Conservation (phyloP, 352 stramenopile species). For the Phytophthora colocasiae region DNA sequence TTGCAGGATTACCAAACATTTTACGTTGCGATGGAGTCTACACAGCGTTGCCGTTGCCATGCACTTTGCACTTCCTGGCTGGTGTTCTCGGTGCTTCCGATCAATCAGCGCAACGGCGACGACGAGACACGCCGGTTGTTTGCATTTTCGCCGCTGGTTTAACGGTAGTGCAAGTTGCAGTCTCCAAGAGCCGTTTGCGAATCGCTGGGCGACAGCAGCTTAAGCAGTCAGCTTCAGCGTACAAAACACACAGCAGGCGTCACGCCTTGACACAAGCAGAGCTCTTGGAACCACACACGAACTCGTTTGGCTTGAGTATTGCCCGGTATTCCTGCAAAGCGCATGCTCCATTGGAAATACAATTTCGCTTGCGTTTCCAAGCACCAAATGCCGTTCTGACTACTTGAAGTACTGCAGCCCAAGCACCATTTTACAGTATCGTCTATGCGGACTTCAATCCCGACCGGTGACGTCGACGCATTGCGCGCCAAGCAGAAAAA, state of each 20-base stretch:
- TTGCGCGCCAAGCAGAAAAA: constrained; percentile 36
- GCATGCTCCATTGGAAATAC: constrained; percentile 14
- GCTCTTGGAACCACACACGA: not conserved
- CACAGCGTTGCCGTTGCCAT: constrained; percentile 1
- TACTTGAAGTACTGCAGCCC: constrained; percentile 18
- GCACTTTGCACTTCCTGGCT: not conserved
- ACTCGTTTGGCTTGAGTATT: constrained; percentile 1
- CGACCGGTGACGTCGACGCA: constrained; percentile 20
- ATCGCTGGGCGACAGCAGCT: constrained; percentile 5
- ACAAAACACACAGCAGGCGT: not conserved
- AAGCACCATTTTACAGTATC: constrained; percentile 26
- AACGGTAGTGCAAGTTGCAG: constrained; percentile 24
- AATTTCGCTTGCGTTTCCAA: constrained; percentile 21
- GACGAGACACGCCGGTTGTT: constrained; percentile 21
- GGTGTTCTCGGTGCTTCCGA: constrained; percentile 18
- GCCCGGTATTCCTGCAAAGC: constrained; percentile 1
- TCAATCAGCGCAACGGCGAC: constrained; percentile 7
- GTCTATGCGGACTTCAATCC: constrained; percentile 31
- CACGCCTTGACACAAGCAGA: not conserved
- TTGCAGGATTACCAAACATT: no score
- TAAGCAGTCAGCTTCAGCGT: not conserved
- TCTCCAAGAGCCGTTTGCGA: constrained; percentile 16
- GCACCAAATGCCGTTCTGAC: constrained; percentile 14
- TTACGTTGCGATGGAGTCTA: no score
- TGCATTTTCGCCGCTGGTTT: constrained; percentile 17